phyloP scores from a whole-genome alignment of 1,139 yeast species.

The Zygoascus meyerae region DNA sequence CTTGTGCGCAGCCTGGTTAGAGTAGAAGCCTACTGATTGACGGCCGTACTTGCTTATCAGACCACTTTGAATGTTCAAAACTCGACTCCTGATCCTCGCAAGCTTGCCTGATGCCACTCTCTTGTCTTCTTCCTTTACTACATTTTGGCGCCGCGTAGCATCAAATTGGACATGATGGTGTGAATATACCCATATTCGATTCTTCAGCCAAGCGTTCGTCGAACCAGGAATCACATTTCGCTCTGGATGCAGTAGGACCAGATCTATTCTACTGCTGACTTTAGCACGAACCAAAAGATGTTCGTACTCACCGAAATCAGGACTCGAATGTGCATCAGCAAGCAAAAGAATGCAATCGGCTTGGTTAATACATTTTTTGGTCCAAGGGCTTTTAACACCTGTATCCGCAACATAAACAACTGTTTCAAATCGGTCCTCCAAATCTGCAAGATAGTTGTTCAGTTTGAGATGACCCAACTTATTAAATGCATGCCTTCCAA shows the following conservation, averaged over 20 bases:
- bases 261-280: conserved; percentile 83
- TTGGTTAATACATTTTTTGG: conserved; percentile 85
- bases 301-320: conserved; percentile 82
- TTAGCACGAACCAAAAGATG: conserved; percentile 64
- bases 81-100: conserved; percentile 25
- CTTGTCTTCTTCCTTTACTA: conserved; percentile 1
- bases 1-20: conserved; percentile 56
- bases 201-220: conserved; percentile 78
- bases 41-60: conserved; percentile 30
- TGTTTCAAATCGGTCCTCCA: conserved; percentile 84
- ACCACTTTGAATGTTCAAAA: conserved; percentile 34
- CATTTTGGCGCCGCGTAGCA: conserved; percentile 11
- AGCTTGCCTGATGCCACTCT: conserved; percentile 17
- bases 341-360: conserved; percentile 72
- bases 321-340: conserved; percentile 50
- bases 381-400: conserved; percentile 79
- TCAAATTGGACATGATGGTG: conserved; percentile 76
- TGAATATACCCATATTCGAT: conserved; percentile 83
- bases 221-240: conserved; percentile 78
- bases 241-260: conserved; percentile 79
- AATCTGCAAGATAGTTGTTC: conserved; percentile 82
- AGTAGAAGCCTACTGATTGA: conserved; percentile 32
- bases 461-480: conserved; percentile 78
- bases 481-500: conserved; percentile 92
- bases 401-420: conserved; percentile 88